Evolutionary conservation across 2,329 filamentous ascomycete genomes (phyloP).

Genomic region (Dryadomyces quercivorus): DNA sequence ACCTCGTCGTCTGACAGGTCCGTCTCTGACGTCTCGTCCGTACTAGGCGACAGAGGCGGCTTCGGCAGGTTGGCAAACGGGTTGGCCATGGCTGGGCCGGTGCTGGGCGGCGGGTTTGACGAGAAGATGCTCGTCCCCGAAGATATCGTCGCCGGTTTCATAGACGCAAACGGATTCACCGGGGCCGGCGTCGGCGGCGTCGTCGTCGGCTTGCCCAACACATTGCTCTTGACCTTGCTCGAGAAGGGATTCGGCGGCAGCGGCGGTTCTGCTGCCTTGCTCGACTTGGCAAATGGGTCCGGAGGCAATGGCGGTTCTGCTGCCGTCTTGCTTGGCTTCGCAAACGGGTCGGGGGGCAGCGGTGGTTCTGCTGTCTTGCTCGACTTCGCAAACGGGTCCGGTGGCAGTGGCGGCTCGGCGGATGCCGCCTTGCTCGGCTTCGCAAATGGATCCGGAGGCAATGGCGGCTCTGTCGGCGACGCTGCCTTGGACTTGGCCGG

Average conservation of each 20-base stretch:
- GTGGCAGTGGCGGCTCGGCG: constrained; percentile 10
- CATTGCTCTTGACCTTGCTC: constrained; percentile 10
- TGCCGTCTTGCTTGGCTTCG: constrained; percentile 12
- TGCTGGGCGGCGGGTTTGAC: constrained; percentile 1
- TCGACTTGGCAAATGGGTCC: constrained; percentile 10
- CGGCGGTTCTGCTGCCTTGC: constrained; percentile 11
- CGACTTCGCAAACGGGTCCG: not conserved
- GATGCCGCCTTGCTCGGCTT: constrained; percentile 12
- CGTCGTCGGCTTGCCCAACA: constrained; percentile 10
- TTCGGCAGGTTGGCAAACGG: constrained; percentile 12
- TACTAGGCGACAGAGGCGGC: constrained; percentile 9
- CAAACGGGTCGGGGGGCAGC: constrained; percentile 15
- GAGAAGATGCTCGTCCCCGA: constrained; percentile 8
- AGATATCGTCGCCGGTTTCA: constrained; percentile 1
- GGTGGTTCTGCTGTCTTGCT: no score
- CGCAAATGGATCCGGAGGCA: constrained; percentile 16
- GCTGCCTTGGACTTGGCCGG: constrained; percentile 7
- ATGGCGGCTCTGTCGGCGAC: constrained; percentile 1
- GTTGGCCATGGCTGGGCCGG: constrained; percentile 1
- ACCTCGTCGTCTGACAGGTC: constrained; percentile 25
- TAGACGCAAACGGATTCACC: constrained; percentile 5
- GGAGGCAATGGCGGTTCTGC: constrained; percentile 14
- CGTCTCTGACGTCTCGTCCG: constrained; percentile 9
- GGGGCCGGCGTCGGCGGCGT: constrained; percentile 1
- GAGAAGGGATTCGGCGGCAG: constrained; percentile 15